A percentile compares a stretch with the other conserved stretches of the same genome.
Conservation (phyloP, 148 eudicot species). For the Amaranthus cruentus region DNA sequence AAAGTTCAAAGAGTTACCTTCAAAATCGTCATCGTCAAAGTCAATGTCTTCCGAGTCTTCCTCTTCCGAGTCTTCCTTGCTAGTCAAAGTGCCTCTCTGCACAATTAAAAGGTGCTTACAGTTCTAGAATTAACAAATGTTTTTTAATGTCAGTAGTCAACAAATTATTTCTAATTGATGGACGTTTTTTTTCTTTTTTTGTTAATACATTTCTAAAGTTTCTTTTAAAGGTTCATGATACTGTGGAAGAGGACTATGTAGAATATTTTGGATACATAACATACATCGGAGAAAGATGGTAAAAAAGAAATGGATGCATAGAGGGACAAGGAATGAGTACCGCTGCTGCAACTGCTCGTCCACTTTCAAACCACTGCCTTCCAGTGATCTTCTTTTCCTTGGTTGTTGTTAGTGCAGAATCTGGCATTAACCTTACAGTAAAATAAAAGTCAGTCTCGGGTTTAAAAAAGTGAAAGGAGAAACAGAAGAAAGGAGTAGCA, state of each 20-base stretch:
- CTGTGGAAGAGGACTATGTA: background rate
- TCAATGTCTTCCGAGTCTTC: conserved; percentile 75
- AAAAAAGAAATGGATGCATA: background rate
- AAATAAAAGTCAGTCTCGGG: conserved; percentile 9
- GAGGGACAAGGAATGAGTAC: conserved; percentile 34
- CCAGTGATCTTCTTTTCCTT: conserved; percentile 91
- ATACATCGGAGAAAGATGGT: no score
- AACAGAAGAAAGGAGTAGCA: background rate
- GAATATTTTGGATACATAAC: no score
- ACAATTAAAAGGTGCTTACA: conserved; percentile 8
- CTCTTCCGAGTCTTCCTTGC: conserved; percentile 51
- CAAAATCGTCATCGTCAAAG: conserved; percentile 80
- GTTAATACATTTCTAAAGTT: background rate
- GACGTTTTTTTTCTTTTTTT: background rate
- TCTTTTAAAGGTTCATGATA: background rate
- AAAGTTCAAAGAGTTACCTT: conserved; percentile 39
- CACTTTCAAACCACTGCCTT: conserved; percentile 95
- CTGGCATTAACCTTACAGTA: conserved; percentile 79
- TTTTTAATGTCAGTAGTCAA: background rate
- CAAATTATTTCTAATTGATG: no score
- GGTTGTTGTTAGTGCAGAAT: conserved; percentile 64
- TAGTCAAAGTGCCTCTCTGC: conserved; percentile 49
- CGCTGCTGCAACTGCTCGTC: conserved; percentile 76
- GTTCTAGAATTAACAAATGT: background rate
- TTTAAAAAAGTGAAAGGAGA: background rate